Evolutionary conservation across 768 basidiomycete species (phyloP), one percentile per base, ranked within the genome.

Genomic region (Strobilomyces dryophilus): DNA sequence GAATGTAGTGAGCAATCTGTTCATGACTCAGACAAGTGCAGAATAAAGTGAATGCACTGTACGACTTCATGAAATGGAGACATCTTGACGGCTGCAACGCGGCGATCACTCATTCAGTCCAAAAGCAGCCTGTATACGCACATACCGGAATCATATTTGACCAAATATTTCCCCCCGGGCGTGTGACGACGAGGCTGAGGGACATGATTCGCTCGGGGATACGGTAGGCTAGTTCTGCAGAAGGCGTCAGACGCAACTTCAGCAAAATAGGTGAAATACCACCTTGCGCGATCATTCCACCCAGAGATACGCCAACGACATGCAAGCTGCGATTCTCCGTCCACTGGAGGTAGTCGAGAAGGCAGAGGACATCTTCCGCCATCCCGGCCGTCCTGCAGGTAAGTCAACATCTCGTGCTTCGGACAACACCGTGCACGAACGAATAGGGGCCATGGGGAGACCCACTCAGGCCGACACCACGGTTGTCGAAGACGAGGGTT

Each of bases 231-330:
- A 92, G 74, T 61, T 92, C 91, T 91, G 52, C 37, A 41, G 20
- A 10, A 24, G 14, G 27, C 5, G 26, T 59, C 24, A 40, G 44
- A 34, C n/a, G 7, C 17, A n/a, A 8, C 9, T 18, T 2, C 5
- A 8, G 18, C 1, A 10, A 17, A 49, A 43, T 1, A 1, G 36
- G 20, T 26, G 36, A 57, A 14, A 14, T 64, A 85, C 87, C 84
- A 85, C 87, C 85, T 71, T 89, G 86, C 0, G 87, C 81, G 46
- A 90, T 89, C 90, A 92, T 92, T 5, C 90, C 90, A 2, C 91
- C 91, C 5, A 93, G 66, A 36, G 87, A 90, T 21, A 81, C 69
- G 8, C 91, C 87, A 20, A 92, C 84, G 31, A 92, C 68, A 61
- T 92, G 84, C 7, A 93, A 41, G 45, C 78, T 76, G 5, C 79